Evolutionary conservation across 257 asterid genomes (phyloP), one percentile per base, ranked within the genome.

Genomic region (Jacaranda mimosifolia): DNA sequence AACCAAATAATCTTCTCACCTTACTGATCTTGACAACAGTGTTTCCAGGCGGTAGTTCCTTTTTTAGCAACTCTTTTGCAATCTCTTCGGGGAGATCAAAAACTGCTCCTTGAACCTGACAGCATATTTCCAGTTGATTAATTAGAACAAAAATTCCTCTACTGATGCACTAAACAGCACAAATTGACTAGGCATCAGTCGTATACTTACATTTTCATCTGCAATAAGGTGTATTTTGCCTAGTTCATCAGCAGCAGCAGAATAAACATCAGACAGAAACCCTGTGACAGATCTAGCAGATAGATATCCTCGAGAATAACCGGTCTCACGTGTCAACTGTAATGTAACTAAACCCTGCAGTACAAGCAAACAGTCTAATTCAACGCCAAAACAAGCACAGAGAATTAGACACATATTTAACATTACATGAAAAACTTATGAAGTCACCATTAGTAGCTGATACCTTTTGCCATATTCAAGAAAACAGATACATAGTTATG

Each of bases 81-180:
- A 92, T 86, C 85, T 94, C 98, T 85, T 92, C 98, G 1, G 98
- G 98, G 64, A 94, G 96, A 86, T 94, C 98, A 85, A 94, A 94
- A 64, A 94, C 94, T 62, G 98, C 98, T 77, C 98, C 98, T 48
- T 89, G 93, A 66, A 92, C 84, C 98, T 94, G 87, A 77, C 10
- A 64, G 63, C 76, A 60, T 43, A 63, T 5, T 10, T 49, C 63
- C 21, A 68, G 21, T 13, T 38, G 39, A 51, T 73, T 75, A 63
- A 62, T 63, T 82, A 60, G 21, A 46, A 63, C 26, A 72, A n/a
- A n/a, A 70, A 67, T 74, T 32, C 51, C 58, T 35, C 17, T 14
- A 72, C 12, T 5, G 26, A 70, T 49, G 13, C 57, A 72, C 60
- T 21, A 68, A 9, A 63, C 48, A 73, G 7, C 36, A 42, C 17